These are phyloP conservation scores for Carex parvula DNA, from an alignment of 176 grass and related monocot genomes.

Conservation along the genomic window DNA sequence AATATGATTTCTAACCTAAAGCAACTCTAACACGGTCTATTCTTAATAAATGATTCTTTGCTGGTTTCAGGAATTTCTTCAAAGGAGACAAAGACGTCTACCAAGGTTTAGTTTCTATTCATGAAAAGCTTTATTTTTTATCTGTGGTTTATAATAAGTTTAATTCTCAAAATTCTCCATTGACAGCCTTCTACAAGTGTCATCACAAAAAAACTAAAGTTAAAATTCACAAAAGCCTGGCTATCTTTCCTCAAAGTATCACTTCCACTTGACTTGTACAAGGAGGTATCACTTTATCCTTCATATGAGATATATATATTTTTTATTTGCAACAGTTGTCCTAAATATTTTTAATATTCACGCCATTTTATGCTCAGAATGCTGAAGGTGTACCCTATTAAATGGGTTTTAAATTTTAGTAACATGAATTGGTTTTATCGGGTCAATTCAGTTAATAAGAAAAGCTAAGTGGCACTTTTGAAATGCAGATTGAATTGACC, in stretches of 20 bases:
- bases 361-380: neutral
- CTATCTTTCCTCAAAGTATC: constrained; percentile 83
- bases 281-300: constrained; percentile 56
- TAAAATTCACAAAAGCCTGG: constrained; percentile 88
- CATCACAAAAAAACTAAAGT: constrained; percentile 64
- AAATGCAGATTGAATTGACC: neutral
- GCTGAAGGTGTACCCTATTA: neutral
- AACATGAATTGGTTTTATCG: neutral
- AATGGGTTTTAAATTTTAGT: neutral
- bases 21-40: constrained; percentile 1
- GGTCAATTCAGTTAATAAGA: neutral
- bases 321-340: neutral
- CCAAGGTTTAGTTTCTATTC: constrained; percentile 40
- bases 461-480: neutral
- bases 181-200: constrained; percentile 30
- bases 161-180: constrained; percentile 16
- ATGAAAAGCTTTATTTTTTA: constrained; percentile 17
- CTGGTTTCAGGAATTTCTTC: constrained; percentile 54
- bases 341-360: neutral
- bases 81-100: constrained; percentile 55
- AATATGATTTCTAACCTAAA: neutral
- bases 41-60: constrained; percentile 29
- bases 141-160: constrained; percentile 12
- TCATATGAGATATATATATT: neutral
- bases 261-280: constrained; percentile 91